Base-by-base conservation (phyloP, 768 basidiomycete species). In the Kwoniella shandongensis region DNA sequence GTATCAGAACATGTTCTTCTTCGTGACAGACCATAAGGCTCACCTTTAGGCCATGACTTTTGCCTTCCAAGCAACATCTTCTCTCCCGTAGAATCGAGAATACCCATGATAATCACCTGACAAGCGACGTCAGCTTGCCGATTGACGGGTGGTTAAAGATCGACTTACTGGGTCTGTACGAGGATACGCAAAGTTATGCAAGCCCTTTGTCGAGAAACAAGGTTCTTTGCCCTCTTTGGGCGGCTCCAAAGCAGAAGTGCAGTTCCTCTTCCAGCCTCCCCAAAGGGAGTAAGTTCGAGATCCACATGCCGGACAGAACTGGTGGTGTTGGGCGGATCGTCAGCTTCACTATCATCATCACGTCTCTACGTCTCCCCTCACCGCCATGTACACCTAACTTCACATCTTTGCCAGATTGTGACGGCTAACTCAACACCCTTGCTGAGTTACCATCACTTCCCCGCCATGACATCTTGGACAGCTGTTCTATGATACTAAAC, bases 201-300 rank as follows among this genome's bases (percentile, higher is more conserved):
- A 73, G 3, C 94, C 93, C 59, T 82, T 87, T 49, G 88, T 89
- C 2, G 71, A 73, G 50, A 69, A 65, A 38, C 69, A 71, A 0
- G 74, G 65, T 45, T 66, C 65, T 44, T 67, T 55, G 17, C 69
- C 68, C 27, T 59, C 53, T 8, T 59, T 51, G 5, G 65, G 59
- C 13, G 32, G 32, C 8, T 65, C 39, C 10, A 73, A 29, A 2
- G 63, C 62, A 0, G 88, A 82, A 5, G 82, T 79, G 75, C 94
- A 99, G 3, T 83, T 81, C 1, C 92, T 78, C 77, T 99, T 99
- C 93, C 92, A 99, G 0, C 94, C 94, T 3, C 85, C 91, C 94
- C 94, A 97, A 65, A 89, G 80, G 0, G 90, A 88, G 67, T 89
- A 88, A 0, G 85, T 83, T 1, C 82, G 81, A 0, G 86, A 83